These are phyloP conservation scores for Flaveria trinervia DNA, from an alignment of 129 eudicot species.

Conservation along the genomic window DNA sequence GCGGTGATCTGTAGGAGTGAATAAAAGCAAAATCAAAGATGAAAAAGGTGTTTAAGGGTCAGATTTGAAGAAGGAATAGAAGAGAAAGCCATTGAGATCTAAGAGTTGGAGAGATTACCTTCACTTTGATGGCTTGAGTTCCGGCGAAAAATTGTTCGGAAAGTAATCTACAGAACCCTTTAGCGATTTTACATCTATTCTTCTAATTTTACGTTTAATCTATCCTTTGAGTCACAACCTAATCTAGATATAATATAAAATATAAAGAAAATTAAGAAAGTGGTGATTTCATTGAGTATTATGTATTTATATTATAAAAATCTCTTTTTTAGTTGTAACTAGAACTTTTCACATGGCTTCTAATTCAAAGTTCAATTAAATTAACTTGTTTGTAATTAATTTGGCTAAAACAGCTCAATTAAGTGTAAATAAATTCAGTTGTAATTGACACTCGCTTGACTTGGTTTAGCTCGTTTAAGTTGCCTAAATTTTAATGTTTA, in stretches of 20 bases:
- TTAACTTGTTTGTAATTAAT: no score
- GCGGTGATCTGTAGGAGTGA: conserved; percentile 18
- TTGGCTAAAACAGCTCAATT: no score
- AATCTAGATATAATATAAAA: background rate
- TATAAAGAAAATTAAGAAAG: no score
- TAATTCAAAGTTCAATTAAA: no score
- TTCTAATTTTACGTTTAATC: conserved; percentile 12
- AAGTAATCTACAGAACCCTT: conserved; percentile 16
- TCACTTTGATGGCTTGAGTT: conserved; percentile 16
- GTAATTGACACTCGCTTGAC: no score
- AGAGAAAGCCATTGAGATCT: conserved; percentile 8
- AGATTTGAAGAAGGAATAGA: background rate
- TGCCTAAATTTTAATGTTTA: no score
- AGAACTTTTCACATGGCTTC: no score
- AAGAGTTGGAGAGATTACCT: conserved; percentile 19
- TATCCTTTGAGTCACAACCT: background rate
- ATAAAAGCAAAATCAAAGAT: background rate
- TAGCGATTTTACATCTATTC: conserved; percentile 8
- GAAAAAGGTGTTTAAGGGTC: background rate
- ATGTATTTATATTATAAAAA: no score
- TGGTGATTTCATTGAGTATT: no score
- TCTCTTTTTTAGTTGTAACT: no score
- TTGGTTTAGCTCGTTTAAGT: no score
- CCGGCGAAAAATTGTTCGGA: conserved; percentile 24
- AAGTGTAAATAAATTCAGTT: no score